Evolutionary conservation across 345 rosid species (phyloP), one percentile per base, ranked within the genome.

Genomic region (Ricinus communis): DNA sequence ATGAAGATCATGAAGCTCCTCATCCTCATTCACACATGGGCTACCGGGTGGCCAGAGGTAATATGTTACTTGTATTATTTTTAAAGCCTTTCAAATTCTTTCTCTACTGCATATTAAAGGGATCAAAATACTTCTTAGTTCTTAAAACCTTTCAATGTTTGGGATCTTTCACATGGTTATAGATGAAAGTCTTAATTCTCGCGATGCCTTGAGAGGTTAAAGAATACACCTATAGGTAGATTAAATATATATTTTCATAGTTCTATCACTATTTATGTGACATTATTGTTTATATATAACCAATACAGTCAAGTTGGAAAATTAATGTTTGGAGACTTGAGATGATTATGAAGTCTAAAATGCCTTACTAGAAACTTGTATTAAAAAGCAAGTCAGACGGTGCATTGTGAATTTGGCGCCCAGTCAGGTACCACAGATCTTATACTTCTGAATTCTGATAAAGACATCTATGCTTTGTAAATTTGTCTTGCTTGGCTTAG

Each of bases 1-100:
- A 79, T 82, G 90, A 76, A 78, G 76, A 64, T 76, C 74, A 66
- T 75, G 85, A 78, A 68, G 82, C 71, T 72, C 71, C 74, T 82
- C 76, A 51, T 71, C 82, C 81, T 58, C 71, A 66, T 76, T 67
- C 77, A 67, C 85, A 63, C 46, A 24, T 73, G 18, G 65, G 74
- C 40, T 69, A 78, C 68, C 85, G 85, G 64, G 75, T 79, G 25
- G 76, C 86, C 50, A 81, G 87, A 79, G 92, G 98, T 93, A 76
- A 79, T 65, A 21, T 53, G 43, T 62, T 54, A 8, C 18, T 9
- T 36, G 41, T 55, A 41, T 61, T 65, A n/a, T 10, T 21, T 69
- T 28, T 70, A 36, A 41, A 12, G 38, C 8, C 43, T 38, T 66
- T 50, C 27, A 65, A 69, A 19, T 30, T 68, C 19, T 43, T 55